Percentiles rank a stretch among this genome's conserved stretches.
phyloP scores from a whole-genome alignment of 2,329 filamentous ascomycete genomes.

The Orbilia brochopaga region DNA sequence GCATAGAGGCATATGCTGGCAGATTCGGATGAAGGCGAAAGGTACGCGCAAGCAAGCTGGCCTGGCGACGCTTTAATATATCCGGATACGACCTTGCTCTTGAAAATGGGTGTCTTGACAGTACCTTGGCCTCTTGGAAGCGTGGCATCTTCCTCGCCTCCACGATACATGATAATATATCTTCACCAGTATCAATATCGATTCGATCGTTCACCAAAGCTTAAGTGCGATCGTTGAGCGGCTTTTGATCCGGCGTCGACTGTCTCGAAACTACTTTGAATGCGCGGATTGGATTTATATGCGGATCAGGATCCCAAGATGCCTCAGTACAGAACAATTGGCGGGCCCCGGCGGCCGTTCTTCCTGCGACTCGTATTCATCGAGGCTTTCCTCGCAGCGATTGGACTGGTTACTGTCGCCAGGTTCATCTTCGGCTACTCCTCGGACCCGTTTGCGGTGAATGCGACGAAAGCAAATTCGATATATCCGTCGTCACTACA shows the following conservation, averaged over 20 bases:
- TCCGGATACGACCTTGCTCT: slow-evolving; percentile 12
- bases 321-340: slow-evolving; percentile 34
- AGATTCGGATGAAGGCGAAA: too few species aligned
- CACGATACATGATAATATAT: too few species aligned
- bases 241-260: too few species aligned
- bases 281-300: slow-evolving; percentile 5
- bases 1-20: too few species aligned
- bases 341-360: slow-evolving; percentile 30
- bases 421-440: slow-evolving; percentile 32
- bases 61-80: not conserved
- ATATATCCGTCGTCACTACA: not conserved
- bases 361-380: slow-evolving; percentile 44
- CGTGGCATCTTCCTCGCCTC: not conserved
- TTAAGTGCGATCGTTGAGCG: too few species aligned
- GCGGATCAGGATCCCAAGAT: slow-evolving; percentile 11
- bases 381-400: slow-evolving; percentile 38
- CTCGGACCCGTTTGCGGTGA: not conserved
- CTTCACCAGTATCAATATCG: too few species aligned
- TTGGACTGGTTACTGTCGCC: slow-evolving; percentile 25
- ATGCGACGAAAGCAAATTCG: slow-evolving; percentile 1
- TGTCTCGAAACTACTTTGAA: not conserved
- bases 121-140: not conserved
- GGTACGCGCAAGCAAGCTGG: too few species aligned
- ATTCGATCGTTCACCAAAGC: too few species aligned
- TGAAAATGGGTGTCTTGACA: not conserved